Conservation (phyloP, 2,329 filamentous ascomycete species). For the Colletotrichum tanaceti region DNA sequence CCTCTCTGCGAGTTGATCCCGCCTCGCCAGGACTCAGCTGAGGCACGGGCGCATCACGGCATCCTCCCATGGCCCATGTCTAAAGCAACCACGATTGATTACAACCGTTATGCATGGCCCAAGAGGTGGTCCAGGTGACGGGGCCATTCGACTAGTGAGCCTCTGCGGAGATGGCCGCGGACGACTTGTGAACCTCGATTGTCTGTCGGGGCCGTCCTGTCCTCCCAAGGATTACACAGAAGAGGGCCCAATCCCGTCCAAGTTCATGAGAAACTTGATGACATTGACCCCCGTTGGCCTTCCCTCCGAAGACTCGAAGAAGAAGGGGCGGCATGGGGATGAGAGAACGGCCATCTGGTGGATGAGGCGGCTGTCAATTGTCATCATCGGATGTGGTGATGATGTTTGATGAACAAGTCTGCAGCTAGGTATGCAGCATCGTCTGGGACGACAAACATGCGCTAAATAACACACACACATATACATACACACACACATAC, state of each 20-base stretch:
- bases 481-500: too few species aligned
- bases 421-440: slow-evolving; percentile 6
- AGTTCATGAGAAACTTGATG: slow-evolving; percentile 29
- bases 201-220: slow-evolving; percentile 32
- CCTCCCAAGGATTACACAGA: slow-evolving; percentile 15
- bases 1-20: slow-evolving; percentile 20
- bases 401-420: neutral
- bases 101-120: slow-evolving; percentile 32
- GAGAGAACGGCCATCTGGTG: neutral
- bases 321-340: neutral
- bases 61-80: slow-evolving; percentile 14
- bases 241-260: slow-evolving; percentile 29
- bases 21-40: slow-evolving; percentile 33
- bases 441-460: slow-evolving; percentile 35
- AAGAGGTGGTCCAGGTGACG: slow-evolving; percentile 15
- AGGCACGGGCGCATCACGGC: slow-evolving; percentile 29
- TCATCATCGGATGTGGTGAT: neutral
- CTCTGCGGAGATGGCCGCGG: slow-evolving; percentile 38
- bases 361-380: slow-evolving; percentile 29
- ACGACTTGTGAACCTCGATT: slow-evolving; percentile 24
- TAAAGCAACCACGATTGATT: slow-evolving; percentile 27
- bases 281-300: slow-evolving; percentile 17
- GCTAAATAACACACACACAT: neutral
- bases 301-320: neutral
- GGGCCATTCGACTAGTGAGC: slow-evolving; percentile 18